Percentiles rank a stretch among this genome's conserved stretches.
Evolutionary conservation across 768 basidiomycete species (phyloP).

Genomic region (Kwoniella sp.): DNA sequence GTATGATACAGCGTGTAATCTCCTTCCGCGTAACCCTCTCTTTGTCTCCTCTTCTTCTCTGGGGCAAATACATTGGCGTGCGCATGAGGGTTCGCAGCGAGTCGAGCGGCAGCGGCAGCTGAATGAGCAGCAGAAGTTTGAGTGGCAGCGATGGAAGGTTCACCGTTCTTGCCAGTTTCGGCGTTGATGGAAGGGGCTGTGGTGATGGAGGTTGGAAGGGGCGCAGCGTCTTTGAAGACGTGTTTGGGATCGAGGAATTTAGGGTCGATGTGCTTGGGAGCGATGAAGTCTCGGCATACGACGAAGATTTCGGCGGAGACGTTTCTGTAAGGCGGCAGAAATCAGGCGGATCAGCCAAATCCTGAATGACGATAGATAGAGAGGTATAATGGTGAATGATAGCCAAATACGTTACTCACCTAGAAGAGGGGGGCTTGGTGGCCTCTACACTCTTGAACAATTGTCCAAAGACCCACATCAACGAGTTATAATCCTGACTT

Average conservation of each 20-base stretch:
- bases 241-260: conserved; percentile 97
- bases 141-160: conserved; percentile 20
- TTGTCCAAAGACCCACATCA: conserved; percentile 98
- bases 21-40: conserved; percentile 94
- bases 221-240: conserved; percentile 80
- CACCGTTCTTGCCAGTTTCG: background rate
- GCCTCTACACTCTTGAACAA: conserved; percentile 95
- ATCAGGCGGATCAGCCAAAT: too few relatives aligned
- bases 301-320: conserved; percentile 99
- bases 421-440: conserved; percentile 95
- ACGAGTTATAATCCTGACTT: conserved; percentile 95
- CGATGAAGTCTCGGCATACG: conserved; percentile 90
- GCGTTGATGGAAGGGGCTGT: conserved; percentile 25
- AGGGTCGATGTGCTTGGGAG: conserved; percentile 93
- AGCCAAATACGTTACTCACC: conserved; percentile 60
- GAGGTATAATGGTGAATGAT: background rate
- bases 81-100: conserved; percentile 69
- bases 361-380: too few relatives aligned
- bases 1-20: conserved; percentile 86
- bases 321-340: conserved; percentile 63
- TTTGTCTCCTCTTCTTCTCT: conserved; percentile 88
- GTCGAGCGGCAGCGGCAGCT: conserved; percentile 60
- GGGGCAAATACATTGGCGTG: conserved; percentile 86
- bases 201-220: conserved; percentile 48
- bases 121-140: conserved; percentile 37